Conservation (phyloP, 345 rosid species). For the Sisymbrium irio region DNA sequence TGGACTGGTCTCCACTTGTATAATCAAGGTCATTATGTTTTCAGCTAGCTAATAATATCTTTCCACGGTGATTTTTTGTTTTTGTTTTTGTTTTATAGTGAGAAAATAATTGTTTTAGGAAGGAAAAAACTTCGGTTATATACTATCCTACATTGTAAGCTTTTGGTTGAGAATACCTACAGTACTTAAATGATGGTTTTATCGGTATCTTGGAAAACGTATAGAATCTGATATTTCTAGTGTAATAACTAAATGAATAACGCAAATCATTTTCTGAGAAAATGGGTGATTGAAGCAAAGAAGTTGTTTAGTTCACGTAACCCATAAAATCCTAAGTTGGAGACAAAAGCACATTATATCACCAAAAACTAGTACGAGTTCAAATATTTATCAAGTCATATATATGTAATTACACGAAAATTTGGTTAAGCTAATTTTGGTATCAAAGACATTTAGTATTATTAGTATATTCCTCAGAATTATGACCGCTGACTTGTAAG, state of each 20-base stretch:
- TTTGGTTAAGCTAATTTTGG: neutral
- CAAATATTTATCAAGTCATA: neutral
- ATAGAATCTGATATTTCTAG: no score
- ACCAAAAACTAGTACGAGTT: neutral
- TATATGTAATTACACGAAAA: neutral
- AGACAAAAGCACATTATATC: neutral
- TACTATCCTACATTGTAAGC: neutral
- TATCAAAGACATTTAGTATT: neutral
- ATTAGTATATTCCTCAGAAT: neutral
- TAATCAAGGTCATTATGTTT: neutral
- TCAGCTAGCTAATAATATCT: neutral
- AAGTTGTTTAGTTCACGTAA: neutral
- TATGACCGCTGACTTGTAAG: neutral
- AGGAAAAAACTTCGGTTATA: no score
- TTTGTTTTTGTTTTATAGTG: no score
- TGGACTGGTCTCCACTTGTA: slow-evolving; percentile 2
- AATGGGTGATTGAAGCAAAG: neutral
- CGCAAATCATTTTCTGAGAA: neutral
- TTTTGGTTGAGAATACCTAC: neutral
- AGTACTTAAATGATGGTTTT: neutral
- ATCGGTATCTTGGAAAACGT: neutral
- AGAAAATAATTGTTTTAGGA: no score
- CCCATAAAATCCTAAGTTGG: neutral
- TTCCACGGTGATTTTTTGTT: neutral
- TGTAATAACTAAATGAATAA: neutral